A percentile compares a stretch with the other conserved stretches of the same genome.
Conservation (phyloP, 345 rosid genomes). For the Moricandia moricandioides region DNA sequence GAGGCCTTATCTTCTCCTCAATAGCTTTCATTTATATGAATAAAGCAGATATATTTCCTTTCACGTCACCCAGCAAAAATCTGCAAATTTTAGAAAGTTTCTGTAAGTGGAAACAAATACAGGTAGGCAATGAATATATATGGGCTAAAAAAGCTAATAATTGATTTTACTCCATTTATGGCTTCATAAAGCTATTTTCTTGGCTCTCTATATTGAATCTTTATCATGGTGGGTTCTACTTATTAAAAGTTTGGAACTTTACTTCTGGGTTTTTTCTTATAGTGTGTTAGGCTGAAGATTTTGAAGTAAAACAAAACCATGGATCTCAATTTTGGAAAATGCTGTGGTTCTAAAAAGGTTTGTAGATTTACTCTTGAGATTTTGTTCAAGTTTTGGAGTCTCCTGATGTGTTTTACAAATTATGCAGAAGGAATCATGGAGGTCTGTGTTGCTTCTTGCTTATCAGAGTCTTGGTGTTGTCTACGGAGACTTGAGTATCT, state of each 20-base stretch:
- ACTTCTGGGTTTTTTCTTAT: slow-evolving; percentile 16
- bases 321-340: slow-evolving; percentile 64
- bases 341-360: slow-evolving; percentile 73
- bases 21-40: slow-evolving; percentile 3
- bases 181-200: slow-evolving; percentile 18
- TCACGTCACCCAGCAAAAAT: slow-evolving; percentile 9
- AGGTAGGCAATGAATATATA: background rate
- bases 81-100: background rate
- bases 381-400: background rate
- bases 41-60: background rate
- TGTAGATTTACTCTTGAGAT: slow-evolving; percentile 16
- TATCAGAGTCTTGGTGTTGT: slow-evolving; percentile 99
- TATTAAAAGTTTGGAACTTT: slow-evolving; percentile 19
- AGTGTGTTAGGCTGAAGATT: slow-evolving; percentile 18
- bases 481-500: slow-evolving; percentile 90
- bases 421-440: slow-evolving; percentile 84
- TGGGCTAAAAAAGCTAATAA: slow-evolving; percentile 27
- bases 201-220: background rate
- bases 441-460: slow-evolving; percentile 76
- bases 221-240: slow-evolving; percentile 4
- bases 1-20: background rate
- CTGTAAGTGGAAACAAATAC: slow-evolving; percentile 7
- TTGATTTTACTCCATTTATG: slow-evolving; percentile 46
- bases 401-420: background rate
- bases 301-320: slow-evolving; percentile 25